These are phyloP conservation scores for Cercospora sojina DNA, from an alignment of 2,329 filamentous ascomycete species.

Conservation along the genomic window DNA sequence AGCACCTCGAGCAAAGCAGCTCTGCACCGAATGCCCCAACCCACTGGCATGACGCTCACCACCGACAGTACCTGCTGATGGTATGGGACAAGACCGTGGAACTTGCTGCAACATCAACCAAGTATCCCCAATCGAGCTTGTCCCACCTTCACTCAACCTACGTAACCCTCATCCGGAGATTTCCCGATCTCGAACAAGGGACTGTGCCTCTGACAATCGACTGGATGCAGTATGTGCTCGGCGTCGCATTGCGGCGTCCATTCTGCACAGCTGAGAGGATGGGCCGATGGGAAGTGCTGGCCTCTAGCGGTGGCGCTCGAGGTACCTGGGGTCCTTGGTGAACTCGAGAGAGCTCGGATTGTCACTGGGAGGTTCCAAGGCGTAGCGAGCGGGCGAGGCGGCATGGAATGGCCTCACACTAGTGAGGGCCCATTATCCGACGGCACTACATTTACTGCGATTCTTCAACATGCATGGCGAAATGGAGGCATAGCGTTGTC, in stretches of 20 bases:
- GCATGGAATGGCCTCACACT: neutral
- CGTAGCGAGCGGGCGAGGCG: neutral
- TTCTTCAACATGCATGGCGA: slow-evolving; percentile 20
- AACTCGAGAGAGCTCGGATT: neutral
- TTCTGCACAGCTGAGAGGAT: slow-evolving; percentile 31
- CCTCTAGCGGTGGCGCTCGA: slow-evolving; percentile 27
- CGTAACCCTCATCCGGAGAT: slow-evolving; percentile 27
- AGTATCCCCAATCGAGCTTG: slow-evolving; percentile 16
- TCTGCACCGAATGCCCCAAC: slow-evolving; percentile 25
- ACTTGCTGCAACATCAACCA: slow-evolving; percentile 19
- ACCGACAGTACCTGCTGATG: slow-evolving; percentile 23
- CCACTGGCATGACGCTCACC: slow-evolving; percentile 31
- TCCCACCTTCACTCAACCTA: slow-evolving; percentile 26
- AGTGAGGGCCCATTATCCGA: neutral
- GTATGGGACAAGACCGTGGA: slow-evolving; percentile 31
- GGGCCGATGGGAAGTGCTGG: slow-evolving; percentile 32
- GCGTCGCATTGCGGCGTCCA: slow-evolving; percentile 26
- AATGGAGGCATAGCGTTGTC: slow-evolving; percentile 7
- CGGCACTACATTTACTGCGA: neutral
- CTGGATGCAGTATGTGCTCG: slow-evolving; percentile 35
- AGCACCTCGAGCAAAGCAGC: slow-evolving; percentile 26
- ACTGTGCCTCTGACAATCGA: slow-evolving; percentile 20
- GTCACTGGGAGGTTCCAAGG: neutral
- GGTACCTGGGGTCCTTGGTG: slow-evolving; percentile 36
- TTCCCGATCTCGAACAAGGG: slow-evolving; percentile 31